phyloP scores from a whole-genome alignment of 805 yeast species.

The Kurtzmaniella cleridarum region DNA sequence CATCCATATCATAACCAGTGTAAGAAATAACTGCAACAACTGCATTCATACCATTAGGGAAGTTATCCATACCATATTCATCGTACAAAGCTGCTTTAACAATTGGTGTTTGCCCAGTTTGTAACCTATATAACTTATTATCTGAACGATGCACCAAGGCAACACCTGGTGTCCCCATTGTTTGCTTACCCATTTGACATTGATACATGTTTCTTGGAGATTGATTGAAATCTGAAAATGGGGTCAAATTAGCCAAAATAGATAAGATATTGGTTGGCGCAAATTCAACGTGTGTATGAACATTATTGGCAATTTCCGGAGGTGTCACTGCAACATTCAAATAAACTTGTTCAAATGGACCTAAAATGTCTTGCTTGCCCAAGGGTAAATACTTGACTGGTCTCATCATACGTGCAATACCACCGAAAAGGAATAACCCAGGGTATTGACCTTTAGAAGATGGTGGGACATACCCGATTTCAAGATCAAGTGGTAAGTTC shows the following conservation, averaged over 20 bases:
- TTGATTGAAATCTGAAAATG: slow-evolving; percentile 97
- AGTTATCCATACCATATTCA: slow-evolving; percentile 95
- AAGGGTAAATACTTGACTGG: slow-evolving; percentile 90
- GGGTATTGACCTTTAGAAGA: slow-evolving; percentile 95
- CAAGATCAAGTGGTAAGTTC: slow-evolving; percentile 80
- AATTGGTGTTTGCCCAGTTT: slow-evolving; percentile 95
- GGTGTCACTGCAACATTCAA: slow-evolving; percentile 95
- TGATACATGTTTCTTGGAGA: slow-evolving; percentile 99
- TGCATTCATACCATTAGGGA: slow-evolving; percentile 97
- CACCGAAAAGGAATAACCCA: slow-evolving; percentile 87
- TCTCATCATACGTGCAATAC: slow-evolving; percentile 91
- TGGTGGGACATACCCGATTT: slow-evolving; percentile 96
- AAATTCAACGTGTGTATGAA: slow-evolving; percentile 90
- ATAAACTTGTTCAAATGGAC: slow-evolving; percentile 97
- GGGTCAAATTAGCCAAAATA: slow-evolving; percentile 93
- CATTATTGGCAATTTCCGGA: slow-evolving; percentile 72
- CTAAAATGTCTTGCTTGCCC: slow-evolving; percentile 78
- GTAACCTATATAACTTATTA: slow-evolving; percentile 87
- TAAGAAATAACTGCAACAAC: slow-evolving; percentile 98
- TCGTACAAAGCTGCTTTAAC: slow-evolving; percentile 92
- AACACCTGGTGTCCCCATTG: slow-evolving; percentile 99
- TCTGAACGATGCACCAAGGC: slow-evolving; percentile 89
- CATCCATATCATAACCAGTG: slow-evolving; percentile 99
- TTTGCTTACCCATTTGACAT: slow-evolving; percentile 99
- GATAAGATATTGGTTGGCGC: slow-evolving; percentile 93